Evolutionary conservation across 176 grass and related monocot species (phyloP).

Genomic region (Ananas comosus): DNA sequence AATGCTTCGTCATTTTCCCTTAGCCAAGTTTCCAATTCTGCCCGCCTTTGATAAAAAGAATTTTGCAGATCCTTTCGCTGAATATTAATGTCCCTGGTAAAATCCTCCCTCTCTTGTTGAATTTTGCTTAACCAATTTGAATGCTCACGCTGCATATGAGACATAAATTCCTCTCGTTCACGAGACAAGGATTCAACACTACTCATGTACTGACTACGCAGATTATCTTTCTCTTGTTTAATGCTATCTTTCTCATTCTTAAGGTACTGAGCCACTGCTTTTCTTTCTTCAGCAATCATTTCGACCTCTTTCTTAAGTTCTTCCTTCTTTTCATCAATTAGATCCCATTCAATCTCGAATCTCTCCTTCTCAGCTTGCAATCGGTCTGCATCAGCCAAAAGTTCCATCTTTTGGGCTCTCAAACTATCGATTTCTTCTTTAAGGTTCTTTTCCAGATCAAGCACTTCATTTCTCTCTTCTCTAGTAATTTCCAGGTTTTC

Average conservation of each 20-base stretch:
- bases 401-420: conserved; percentile 62
- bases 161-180: conserved; percentile 77
- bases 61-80: conserved; percentile 67
- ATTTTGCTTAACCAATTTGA: conserved; percentile 55
- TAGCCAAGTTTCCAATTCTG: conserved; percentile 62
- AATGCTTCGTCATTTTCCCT: conserved; percentile 66
- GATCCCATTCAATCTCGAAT: conserved; percentile 93
- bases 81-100: conserved; percentile 59
- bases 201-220: conserved; percentile 52
- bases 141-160: conserved; percentile 65
- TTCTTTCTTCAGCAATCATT: conserved; percentile 57
- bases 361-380: conserved; percentile 83
- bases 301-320: conserved; percentile 55
- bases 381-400: conserved; percentile 62
- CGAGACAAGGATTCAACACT: conserved; percentile 52
- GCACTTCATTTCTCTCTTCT: conserved; percentile 54
- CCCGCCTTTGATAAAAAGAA: conserved; percentile 50
- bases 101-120: conserved; percentile 68
- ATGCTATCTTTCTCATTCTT: conserved; percentile 60
- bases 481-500: conserved; percentile 55
- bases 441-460: conserved; percentile 58
- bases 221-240: conserved; percentile 66
- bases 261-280: conserved; percentile 37
- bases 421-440: conserved; percentile 93
- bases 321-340: conserved; percentile 83